Conservation (phyloP, 768 basidiomycete genomes). For the Mycena metata region DNA sequence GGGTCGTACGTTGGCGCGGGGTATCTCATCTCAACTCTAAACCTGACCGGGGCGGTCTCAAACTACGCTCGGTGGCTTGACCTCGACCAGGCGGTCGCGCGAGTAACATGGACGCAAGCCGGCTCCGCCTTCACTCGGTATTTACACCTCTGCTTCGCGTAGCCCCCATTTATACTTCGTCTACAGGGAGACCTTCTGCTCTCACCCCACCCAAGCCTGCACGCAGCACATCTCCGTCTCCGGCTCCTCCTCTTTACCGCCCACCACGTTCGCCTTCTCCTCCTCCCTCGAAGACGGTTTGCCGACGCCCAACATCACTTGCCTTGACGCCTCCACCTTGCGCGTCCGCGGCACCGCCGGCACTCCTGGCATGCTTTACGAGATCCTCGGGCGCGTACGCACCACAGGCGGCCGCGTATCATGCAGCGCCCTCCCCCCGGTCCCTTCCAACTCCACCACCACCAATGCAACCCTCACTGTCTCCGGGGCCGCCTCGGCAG, state of each 20-base stretch:
- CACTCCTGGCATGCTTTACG: constrained; percentile 77
- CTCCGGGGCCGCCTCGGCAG: constrained; percentile 57
- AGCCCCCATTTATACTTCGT: not conserved
- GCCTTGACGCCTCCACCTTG: constrained; percentile 68
- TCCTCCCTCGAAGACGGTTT: constrained; percentile 60
- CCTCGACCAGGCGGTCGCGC: constrained; percentile 70
- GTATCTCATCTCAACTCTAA: constrained; percentile 65
- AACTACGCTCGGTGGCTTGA: constrained; percentile 79
- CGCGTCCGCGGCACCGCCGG: constrained; percentile 64
- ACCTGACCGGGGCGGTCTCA: constrained; percentile 53
- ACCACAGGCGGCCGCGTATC: constrained; percentile 47
- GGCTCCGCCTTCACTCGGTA: constrained; percentile 65
- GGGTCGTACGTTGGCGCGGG: constrained; percentile 81
- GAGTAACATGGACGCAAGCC: constrained; percentile 72
- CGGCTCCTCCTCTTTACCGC: constrained; percentile 30
- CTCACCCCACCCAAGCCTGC: constrained; percentile 73
- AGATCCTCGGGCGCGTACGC: constrained; percentile 67
- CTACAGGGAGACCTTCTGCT: constrained; percentile 72
- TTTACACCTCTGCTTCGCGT: not conserved
- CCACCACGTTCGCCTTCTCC: constrained; percentile 59
- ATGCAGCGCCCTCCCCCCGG: constrained; percentile 53
- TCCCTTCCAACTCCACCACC: constrained; percentile 47
- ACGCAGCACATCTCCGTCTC: constrained; percentile 64
- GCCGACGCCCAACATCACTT: constrained; percentile 71
- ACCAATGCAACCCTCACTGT: constrained; percentile 65